Conservation (phyloP, 1,284 basidiomycete genomes). For the Microbotryomycetes sp. region DNA sequence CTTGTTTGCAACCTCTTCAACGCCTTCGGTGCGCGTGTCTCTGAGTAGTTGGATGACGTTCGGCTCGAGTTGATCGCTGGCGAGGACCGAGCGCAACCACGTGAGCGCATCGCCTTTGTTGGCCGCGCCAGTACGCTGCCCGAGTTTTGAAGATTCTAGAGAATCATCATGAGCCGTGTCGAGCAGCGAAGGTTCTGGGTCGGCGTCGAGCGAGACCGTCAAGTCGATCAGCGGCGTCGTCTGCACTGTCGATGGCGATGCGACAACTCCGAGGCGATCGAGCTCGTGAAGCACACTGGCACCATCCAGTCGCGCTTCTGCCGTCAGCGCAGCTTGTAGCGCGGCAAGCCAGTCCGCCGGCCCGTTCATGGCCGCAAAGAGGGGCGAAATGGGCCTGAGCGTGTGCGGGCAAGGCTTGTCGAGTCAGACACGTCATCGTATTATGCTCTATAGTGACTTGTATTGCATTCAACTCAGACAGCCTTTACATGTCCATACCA, state of each 20-base stretch:
- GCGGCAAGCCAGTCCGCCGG: too few species aligned
- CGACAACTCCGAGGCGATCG: not conserved
- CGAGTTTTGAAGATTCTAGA: not conserved
- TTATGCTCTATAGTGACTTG: too few species aligned
- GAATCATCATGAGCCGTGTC: not conserved
- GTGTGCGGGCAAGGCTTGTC: too few species aligned
- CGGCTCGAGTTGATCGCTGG: not conserved
- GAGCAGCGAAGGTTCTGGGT: not conserved
- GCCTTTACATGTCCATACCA: too few species aligned
- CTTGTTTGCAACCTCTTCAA: not conserved
- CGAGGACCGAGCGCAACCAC: not conserved
- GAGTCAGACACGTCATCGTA: too few species aligned
- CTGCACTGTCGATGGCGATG: not conserved
- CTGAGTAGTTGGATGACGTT: not conserved
- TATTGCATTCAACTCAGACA: too few species aligned
- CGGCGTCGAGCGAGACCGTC: not conserved
- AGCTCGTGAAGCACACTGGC: too few species aligned
- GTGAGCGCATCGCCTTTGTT: not conserved
- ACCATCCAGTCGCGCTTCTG: too few species aligned
- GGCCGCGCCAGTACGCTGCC: not conserved
- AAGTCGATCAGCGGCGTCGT: conserved; percentile 7
- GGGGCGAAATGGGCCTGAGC: too few species aligned
- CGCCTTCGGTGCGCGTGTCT: not conserved
- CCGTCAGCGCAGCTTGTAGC: too few species aligned
- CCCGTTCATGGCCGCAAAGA: too few species aligned